Percentiles rank a stretch among this genome's conserved stretches.
These are phyloP conservation scores for Syzygium grande DNA, from an alignment of 345 rosid species.

Conservation along the genomic window DNA sequence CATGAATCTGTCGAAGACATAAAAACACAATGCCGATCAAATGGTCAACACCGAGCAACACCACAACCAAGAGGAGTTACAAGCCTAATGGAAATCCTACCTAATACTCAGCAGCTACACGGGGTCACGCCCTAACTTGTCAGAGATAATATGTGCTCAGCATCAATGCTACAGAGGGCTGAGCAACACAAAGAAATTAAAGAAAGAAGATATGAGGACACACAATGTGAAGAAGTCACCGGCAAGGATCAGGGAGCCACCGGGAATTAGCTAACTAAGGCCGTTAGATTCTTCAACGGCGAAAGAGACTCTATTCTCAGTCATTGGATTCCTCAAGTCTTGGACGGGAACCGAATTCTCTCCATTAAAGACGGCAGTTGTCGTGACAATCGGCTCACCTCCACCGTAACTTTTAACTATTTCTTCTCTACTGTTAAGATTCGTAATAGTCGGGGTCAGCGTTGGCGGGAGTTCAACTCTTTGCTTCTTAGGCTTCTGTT, in stretches of 20 bases:
- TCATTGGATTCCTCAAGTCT: slow-evolving; percentile 23
- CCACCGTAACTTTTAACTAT: slow-evolving; percentile 25
- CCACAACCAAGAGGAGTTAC: neutral
- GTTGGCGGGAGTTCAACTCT: slow-evolving; percentile 23
- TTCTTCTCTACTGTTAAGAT: slow-evolving; percentile 21
- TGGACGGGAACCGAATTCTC: slow-evolving; percentile 26
- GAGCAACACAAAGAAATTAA: neutral
- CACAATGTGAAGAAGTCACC: neutral
- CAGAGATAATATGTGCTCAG: neutral
- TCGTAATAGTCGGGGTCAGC: slow-evolving; percentile 24
- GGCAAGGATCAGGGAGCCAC: neutral
- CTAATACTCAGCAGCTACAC: neutral
- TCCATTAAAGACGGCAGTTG: slow-evolving; percentile 20
- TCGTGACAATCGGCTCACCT: slow-evolving; percentile 31
- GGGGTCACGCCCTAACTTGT: neutral
- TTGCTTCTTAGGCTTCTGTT: slow-evolving; percentile 64
- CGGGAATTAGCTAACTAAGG: slow-evolving; percentile 27
- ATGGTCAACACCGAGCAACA: neutral
- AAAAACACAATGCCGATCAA: neutral
- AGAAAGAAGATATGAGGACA: neutral
- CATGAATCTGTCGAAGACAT: neutral
- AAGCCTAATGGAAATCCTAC: neutral
- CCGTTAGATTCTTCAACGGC: slow-evolving; percentile 41
- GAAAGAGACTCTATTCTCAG: slow-evolving; percentile 32
- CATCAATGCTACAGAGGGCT: neutral